Base-by-base conservation (phyloP, 2,329 filamentous ascomycete genomes). In the Esteya vermicola region DNA sequence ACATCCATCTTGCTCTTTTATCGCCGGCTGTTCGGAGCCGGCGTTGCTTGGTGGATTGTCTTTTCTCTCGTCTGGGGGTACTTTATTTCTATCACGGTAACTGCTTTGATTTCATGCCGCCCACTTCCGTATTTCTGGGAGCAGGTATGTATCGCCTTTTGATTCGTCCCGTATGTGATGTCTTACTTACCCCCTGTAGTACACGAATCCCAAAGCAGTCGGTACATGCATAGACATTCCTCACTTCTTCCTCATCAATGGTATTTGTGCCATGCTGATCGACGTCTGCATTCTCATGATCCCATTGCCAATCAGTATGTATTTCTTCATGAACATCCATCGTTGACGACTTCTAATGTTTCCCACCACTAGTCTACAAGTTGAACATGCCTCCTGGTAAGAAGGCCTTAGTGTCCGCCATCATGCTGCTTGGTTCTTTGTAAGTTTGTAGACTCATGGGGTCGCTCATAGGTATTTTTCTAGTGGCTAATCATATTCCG, bases 181-280 rank as follows among this genome's bases (percentile, higher is more conserved):
- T 34, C n/a, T 20, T 34, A 19, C n/a, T 21, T 21, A n/a, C n/a
- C 20, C 31, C 31, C 7, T 33, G 7, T 19, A 36, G 33, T 36
- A 18, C 8, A 36, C 33, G 22, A 18, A 36, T 26, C 22, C 33
- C n/a, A 2, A 6, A 2, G 33, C 33, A 9, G 19, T 12, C 33
- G 33, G 33, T 4, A 19, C 33, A 14, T 36, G 33, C 22, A 36
- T 36, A 13, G 22, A 26, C 14, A 36, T 22, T 16, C 21, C 33
- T 4, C 25, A 36, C 6, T 36, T 36, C n/a, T 36, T 36, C 33
- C 22, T 36, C 33, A 36, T 36, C n/a, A 36, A 36, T 22, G 33
- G 33, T n/a, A 36, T 36, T 9, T 36, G 33, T 13, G 33, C 33
- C 21, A 36, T 36, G 33, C 22, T 36, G 33, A 36, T 36, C n/a